Conservation (phyloP, 495 filamentous ascomycete species). For the Hyphodiscus hymeniophilus region DNA sequence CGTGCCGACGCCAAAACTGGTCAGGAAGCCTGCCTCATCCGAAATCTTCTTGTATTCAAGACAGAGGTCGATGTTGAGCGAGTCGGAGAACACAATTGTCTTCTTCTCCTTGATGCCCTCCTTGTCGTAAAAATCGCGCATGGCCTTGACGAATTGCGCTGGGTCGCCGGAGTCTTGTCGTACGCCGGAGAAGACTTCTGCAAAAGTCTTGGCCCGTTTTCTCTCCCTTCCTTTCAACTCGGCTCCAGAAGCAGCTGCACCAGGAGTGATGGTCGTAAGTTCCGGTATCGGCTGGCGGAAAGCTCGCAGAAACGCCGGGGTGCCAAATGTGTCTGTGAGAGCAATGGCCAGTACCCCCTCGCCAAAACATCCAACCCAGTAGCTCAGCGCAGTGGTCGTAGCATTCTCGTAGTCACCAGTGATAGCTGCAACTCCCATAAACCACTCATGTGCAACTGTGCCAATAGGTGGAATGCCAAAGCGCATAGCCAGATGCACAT, state of each 20-base stretch:
- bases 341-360: conserved; percentile 87
- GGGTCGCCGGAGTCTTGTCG: conserved; percentile 96
- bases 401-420: conserved; percentile 76
- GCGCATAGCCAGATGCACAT: conserved; percentile 95
- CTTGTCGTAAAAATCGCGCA: conserved; percentile 78
- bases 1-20: conserved; percentile 88
- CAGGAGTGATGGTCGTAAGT: not conserved
- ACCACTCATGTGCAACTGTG: conserved; percentile 98
- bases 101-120: conserved; percentile 73
- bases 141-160: conserved; percentile 66
- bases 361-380: conserved; percentile 90
- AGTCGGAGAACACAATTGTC: conserved; percentile 95
- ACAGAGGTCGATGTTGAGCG: conserved; percentile 82
- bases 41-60: conserved; percentile 78
- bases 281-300: conserved; percentile 59
- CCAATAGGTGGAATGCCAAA: conserved; percentile 75
- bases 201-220: conserved; percentile 49
- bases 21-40: conserved; percentile 70
- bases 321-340: conserved; percentile 96
- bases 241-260: not conserved
- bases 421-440: conserved; percentile 94
- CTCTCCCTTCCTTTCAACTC: not conserved
- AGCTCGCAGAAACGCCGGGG: conserved; percentile 75
- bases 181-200: conserved; percentile 77
- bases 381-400: conserved; percentile 70